A percentile compares a stretch with the other conserved stretches of the same genome.
Conservation (phyloP, 164 flowering plant genomes). For the Annona squamosa region DNA sequence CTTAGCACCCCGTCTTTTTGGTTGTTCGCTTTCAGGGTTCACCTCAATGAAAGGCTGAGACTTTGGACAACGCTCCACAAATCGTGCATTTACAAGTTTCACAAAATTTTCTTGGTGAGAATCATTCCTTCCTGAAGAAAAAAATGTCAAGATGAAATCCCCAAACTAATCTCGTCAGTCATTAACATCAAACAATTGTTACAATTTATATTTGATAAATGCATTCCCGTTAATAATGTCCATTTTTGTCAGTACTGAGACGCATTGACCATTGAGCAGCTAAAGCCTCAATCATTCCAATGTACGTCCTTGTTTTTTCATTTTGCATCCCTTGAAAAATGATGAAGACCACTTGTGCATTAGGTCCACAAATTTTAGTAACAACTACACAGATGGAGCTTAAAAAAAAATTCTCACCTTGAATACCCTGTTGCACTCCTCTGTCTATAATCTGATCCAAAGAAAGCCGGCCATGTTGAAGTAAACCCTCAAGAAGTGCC, state of each 20-base stretch:
- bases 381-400: background rate
- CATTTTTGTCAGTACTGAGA: background rate
- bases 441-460: conserved; percentile 49
- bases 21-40: conserved; percentile 31
- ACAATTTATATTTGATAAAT: background rate
- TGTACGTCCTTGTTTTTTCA: background rate
- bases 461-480: conserved; percentile 87
- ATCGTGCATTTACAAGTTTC: conserved; percentile 56
- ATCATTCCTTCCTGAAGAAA: conserved; percentile 33
- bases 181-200: background rate
- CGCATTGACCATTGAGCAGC: background rate
- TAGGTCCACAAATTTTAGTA: background rate
- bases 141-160: background rate
- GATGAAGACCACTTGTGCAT: background rate
- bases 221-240: background rate
- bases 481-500: conserved; percentile 53
- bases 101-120: conserved; percentile 37
- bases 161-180: background rate
- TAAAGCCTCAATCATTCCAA: background rate
- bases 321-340: background rate
- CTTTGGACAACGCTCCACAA: conserved; percentile 81
- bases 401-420: conserved; percentile 21
- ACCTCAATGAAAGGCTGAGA: conserved; percentile 51
- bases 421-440: conserved; percentile 26
- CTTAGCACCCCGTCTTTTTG: conserved; percentile 50